Percentiles rank a stretch among this genome's conserved stretches.
Conservation (phyloP, 2,329 filamentous ascomycete genomes). For the Trichoderma koningii region DNA sequence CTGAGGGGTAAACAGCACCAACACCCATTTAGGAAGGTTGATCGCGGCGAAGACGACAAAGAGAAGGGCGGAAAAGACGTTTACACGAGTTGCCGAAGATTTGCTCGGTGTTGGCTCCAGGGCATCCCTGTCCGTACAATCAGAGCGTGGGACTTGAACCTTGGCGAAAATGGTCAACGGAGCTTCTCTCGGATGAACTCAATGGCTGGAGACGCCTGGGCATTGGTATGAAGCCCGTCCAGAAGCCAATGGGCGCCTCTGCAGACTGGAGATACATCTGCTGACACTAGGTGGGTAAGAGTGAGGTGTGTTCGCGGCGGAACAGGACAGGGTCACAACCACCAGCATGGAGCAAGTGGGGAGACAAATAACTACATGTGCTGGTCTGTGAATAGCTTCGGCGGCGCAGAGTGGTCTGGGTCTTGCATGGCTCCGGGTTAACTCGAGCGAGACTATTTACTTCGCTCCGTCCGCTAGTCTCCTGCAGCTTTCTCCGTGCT, state of each 20-base stretch:
- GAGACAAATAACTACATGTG: not conserved
- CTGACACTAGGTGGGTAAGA: not conserved
- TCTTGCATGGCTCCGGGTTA: not conserved
- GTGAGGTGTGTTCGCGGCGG: not conserved
- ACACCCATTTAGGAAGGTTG: slow-evolving; percentile 15
- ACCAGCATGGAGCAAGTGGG: not conserved
- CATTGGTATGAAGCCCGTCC: not conserved
- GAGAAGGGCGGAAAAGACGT: not conserved
- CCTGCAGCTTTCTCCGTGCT: not conserved
- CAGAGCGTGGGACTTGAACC: not conserved
- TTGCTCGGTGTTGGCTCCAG: not conserved
- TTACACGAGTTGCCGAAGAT: slow-evolving; percentile 1
- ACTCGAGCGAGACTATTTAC: not conserved
- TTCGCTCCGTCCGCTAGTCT: not conserved
- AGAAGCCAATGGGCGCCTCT: not conserved
- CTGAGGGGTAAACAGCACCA: slow-evolving; percentile 9
- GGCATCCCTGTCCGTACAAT: not conserved
- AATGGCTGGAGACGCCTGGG: not conserved
- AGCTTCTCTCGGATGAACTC: not conserved
- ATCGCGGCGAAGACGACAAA: slow-evolving; percentile 8
- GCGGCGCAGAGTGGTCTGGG: not conserved
- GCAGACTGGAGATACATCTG: slow-evolving; percentile 1
- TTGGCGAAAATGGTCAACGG: slow-evolving; percentile 2
- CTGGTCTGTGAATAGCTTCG: not conserved
- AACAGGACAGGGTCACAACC: not conserved